These are phyloP conservation scores for Fusarium brachygibbosum DNA, from an alignment of 2,329 filamentous ascomycete genomes.

Conservation along the genomic window DNA sequence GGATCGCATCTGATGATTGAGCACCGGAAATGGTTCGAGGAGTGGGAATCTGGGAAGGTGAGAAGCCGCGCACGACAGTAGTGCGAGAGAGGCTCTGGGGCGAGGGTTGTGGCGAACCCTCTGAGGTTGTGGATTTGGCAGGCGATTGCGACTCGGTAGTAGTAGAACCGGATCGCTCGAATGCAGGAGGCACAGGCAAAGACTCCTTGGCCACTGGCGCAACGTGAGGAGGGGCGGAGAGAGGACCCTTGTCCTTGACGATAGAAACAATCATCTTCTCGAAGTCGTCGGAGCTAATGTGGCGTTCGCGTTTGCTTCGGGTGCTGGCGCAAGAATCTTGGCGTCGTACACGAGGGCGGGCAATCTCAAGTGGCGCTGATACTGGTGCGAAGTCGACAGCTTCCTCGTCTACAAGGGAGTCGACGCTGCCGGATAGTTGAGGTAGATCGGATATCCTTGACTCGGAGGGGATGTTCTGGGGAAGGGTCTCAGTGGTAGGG, in stretches of 20 bases:
- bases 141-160: conserved; percentile 61
- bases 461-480: conserved; percentile 64
- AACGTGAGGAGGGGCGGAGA: conserved; percentile 58
- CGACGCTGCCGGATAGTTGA: conserved; percentile 81
- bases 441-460: conserved; percentile 69
- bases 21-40: conserved; percentile 61
- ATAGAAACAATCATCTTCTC: conserved; percentile 96
- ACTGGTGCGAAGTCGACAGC: conserved; percentile 69
- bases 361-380: conserved; percentile 69
- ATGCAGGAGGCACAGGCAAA: conserved; percentile 50
- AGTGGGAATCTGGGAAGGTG: conserved; percentile 75
- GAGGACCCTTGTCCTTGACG: conserved; percentile 82
- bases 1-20: conserved; percentile 69
- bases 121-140: conserved; percentile 67
- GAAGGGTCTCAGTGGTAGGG: conserved; percentile 61
- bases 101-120: conserved; percentile 49
- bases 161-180: conserved; percentile 60
- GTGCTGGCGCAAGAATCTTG: conserved; percentile 79
- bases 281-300: conserved; percentile 92
- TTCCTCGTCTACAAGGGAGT: conserved; percentile 79
- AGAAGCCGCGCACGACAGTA: conserved; percentile 85
- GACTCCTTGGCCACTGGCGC: conserved; percentile 59
- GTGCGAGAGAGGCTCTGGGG: conserved; percentile 51
- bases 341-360: conserved; percentile 76
- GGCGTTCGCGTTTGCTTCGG: conserved; percentile 83